Evolutionary conservation across 805 yeast genomes (phyloP).

Genomic region (Cyberlindnera bimundalis): DNA sequence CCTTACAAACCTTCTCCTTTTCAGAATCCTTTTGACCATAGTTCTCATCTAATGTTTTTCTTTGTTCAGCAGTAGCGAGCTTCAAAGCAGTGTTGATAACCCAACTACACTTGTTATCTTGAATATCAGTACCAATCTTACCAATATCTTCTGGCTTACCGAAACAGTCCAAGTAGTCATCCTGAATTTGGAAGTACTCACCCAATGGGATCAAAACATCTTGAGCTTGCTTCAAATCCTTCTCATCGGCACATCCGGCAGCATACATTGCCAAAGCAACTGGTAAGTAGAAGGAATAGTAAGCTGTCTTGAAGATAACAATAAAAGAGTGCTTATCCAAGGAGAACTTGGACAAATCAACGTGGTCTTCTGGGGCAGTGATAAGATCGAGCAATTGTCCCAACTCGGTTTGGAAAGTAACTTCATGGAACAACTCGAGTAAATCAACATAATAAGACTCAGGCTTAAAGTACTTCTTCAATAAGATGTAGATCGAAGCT

Average conservation of each 20-base stretch:
- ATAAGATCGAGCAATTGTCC: slow-evolving; percentile 94
- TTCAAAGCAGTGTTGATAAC: slow-evolving; percentile 88
- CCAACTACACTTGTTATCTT: slow-evolving; percentile 99
- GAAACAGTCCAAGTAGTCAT: slow-evolving; percentile 93
- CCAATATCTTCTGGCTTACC: slow-evolving; percentile 98
- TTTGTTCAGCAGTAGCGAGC: slow-evolving; percentile 75
- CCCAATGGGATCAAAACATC: slow-evolving; percentile 92
- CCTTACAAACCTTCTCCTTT: slow-evolving; percentile 65
- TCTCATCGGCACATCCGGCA: slow-evolving; percentile 69
- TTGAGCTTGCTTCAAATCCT: slow-evolving; percentile 82
- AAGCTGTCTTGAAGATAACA: slow-evolving; percentile 95
- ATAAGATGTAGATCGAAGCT: slow-evolving; percentile 83
- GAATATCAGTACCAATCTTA: slow-evolving; percentile 96
- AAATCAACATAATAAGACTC: slow-evolving; percentile 86
- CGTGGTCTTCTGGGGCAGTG: slow-evolving; percentile 95
- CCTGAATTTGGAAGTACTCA: slow-evolving; percentile 98
- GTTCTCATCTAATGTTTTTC: slow-evolving; percentile 76
- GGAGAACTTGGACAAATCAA: slow-evolving; percentile 83
- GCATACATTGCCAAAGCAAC: slow-evolving; percentile 95
- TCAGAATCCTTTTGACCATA: slow-evolving; percentile 82
- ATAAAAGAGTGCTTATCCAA: slow-evolving; percentile 90
- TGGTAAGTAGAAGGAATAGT: slow-evolving; percentile 94
- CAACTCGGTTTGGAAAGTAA: slow-evolving; percentile 94
- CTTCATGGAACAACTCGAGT: slow-evolving; percentile 93
- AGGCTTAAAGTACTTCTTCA: slow-evolving; percentile 82